Evolutionary conservation across 129 eudicot species (phyloP).

Genomic region (Artemisia tridentata): DNA sequence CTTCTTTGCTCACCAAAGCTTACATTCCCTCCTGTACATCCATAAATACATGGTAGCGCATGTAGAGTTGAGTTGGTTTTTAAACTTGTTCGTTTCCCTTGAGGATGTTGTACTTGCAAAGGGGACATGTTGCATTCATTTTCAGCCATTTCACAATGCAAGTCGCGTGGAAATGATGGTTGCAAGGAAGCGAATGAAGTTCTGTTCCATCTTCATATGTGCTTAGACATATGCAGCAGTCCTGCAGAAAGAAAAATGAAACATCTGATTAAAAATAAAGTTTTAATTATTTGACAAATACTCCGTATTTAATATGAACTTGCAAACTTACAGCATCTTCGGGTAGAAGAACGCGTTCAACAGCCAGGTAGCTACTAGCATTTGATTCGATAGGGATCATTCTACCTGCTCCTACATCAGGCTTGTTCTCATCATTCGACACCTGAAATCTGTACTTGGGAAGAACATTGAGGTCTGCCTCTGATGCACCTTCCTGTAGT

Average conservation of each 20-base stretch:
- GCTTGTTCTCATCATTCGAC: slow-evolving; percentile 53
- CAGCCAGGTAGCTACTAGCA: slow-evolving; percentile 52
- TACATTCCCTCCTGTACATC: slow-evolving; percentile 38
- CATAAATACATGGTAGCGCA: slow-evolving; percentile 22
- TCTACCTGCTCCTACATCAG: slow-evolving; percentile 68
- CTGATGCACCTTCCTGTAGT: slow-evolving; percentile 94
- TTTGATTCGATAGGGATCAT: slow-evolving; percentile 73
- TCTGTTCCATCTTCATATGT: slow-evolving; percentile 79
- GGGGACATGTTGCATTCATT: slow-evolving; percentile 95
- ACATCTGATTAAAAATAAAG: not conserved
- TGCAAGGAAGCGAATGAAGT: slow-evolving; percentile 82
- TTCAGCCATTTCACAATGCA: slow-evolving; percentile 96
- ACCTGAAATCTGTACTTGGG: slow-evolving; percentile 72
- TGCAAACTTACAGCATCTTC: slow-evolving; percentile 86
- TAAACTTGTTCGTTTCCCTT: slow-evolving; percentile 74
- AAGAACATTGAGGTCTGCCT: slow-evolving; percentile 69
- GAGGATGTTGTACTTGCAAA: slow-evolving; percentile 90
- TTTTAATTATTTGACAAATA: not conserved
- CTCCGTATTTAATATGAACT: too few relatives aligned
- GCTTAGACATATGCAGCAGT: slow-evolving; percentile 86
- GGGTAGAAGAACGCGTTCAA: slow-evolving; percentile 73
- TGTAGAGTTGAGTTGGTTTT: slow-evolving; percentile 5
- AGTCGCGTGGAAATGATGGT: slow-evolving; percentile 70
- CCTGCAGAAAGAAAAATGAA: slow-evolving; percentile 38
- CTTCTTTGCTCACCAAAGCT: slow-evolving; percentile 17